These are phyloP conservation scores for Venturia effusa DNA, from an alignment of 2,329 filamentous ascomycete genomes.

Conservation along the genomic window DNA sequence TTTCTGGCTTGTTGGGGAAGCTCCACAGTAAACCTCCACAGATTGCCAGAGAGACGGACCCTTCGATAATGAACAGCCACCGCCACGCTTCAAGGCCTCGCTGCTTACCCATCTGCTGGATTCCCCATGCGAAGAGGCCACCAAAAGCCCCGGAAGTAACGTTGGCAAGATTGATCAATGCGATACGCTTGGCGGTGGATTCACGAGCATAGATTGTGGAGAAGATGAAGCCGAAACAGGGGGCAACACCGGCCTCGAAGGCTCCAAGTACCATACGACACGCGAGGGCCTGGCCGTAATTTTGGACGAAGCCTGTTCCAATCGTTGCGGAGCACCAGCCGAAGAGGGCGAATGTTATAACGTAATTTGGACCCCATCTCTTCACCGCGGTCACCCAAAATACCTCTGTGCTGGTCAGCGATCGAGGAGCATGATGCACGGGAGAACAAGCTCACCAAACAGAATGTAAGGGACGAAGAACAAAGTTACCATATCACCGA, in stretches of 20 bases:
- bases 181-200: neutral
- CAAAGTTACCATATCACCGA: constrained; percentile 23
- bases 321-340: constrained; percentile 19
- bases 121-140: constrained; percentile 10
- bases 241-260: constrained; percentile 21
- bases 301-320: constrained; percentile 22
- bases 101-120: constrained; percentile 23
- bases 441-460: constrained; percentile 4
- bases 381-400: constrained; percentile 20
- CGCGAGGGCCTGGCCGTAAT: constrained; percentile 19
- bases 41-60: constrained; percentile 13
- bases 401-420: constrained; percentile 13
- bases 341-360: constrained; percentile 16
- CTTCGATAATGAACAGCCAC: constrained; percentile 14
- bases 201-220: constrained; percentile 10
- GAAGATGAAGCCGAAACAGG: constrained; percentile 19
- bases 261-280: constrained; percentile 20
- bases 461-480: constrained; percentile 20
- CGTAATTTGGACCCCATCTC: constrained; percentile 16
- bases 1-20: constrained; percentile 18
- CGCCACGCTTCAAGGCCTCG: constrained; percentile 16
- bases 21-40: constrained; percentile 14
- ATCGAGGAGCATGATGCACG: neutral
- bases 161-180: neutral
- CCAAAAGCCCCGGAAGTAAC: constrained; percentile 9